Conservation (phyloP, 768 basidiomycete genomes). For the Russula sp. region DNA sequence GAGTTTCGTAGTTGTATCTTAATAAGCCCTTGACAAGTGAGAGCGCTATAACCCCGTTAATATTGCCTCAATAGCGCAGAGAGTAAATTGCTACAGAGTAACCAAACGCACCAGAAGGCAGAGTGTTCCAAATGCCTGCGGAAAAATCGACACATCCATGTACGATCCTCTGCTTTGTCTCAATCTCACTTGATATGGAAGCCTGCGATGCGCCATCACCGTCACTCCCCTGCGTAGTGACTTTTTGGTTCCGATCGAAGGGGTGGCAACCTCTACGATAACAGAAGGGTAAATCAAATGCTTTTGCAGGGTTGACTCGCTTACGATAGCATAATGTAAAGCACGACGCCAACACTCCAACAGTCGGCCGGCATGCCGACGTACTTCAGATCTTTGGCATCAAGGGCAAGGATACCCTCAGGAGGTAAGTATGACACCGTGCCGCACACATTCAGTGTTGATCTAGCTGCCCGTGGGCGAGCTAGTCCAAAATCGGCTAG, state of each 20-base stretch:
- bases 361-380: constrained; percentile 85
- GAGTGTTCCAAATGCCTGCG: constrained; percentile 50
- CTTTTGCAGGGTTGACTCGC: constrained; percentile 35
- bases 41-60: constrained; percentile 46
- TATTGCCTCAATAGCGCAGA: constrained; percentile 1
- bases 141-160: constrained; percentile 46
- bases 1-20: constrained; percentile 51
- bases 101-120: constrained; percentile 54
- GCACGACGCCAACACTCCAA: constrained; percentile 80
- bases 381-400: constrained; percentile 70
- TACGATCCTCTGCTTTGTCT: constrained; percentile 68
- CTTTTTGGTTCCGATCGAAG: constrained; percentile 19
- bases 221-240: background rate
- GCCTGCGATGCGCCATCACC: constrained; percentile 38
- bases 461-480: constrained; percentile 71
- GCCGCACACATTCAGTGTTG: constrained; percentile 84
- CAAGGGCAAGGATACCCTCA: constrained; percentile 77
- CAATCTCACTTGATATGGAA: constrained; percentile 51
- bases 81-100: constrained; percentile 7
- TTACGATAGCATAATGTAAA: constrained; percentile 82
- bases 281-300: constrained; percentile 1
- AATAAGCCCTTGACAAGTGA: constrained; percentile 60
- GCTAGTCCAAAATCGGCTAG: constrained; percentile 89
- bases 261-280: constrained; percentile 21
- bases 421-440: constrained; percentile 84